phyloP scores from a whole-genome alignment of 2,329 filamentous ascomycete species.

The Nannizziopsis barbatae region DNA sequence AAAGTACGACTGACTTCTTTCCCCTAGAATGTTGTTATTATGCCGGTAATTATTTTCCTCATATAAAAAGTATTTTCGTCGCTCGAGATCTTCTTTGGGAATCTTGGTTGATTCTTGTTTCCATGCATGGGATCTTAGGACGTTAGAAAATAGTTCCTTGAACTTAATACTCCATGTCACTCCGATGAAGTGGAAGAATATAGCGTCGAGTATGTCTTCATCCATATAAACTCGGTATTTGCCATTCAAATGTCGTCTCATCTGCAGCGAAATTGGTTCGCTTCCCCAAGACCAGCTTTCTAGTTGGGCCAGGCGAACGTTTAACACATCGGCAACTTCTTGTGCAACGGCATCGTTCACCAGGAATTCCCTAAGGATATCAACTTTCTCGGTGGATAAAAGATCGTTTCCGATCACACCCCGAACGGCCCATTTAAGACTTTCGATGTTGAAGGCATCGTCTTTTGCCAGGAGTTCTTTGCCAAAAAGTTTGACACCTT shows the following conservation, averaged over 20 bases:
- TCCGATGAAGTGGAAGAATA: conserved; percentile 46
- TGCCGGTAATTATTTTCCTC: conserved; percentile 5
- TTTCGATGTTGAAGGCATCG: conserved; percentile 33
- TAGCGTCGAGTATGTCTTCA: conserved; percentile 46
- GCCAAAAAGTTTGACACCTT: conserved; percentile 31
- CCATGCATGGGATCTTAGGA: conserved; percentile 36
- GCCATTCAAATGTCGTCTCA: conserved; percentile 45
- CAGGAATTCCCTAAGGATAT: conserved; percentile 42
- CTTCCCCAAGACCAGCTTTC: conserved; percentile 44
- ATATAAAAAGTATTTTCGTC: conserved; percentile 38
- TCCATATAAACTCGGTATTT: conserved; percentile 51
- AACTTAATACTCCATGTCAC: conserved; percentile 42
- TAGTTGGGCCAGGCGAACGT: conserved; percentile 43
- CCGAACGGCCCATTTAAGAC: conserved; percentile 38
- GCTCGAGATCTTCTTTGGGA: conserved; percentile 30
- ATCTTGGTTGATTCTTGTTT: conserved; percentile 25
- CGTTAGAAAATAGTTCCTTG: conserved; percentile 31
- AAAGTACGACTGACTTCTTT: conserved; percentile 30
- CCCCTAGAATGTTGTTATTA: conserved; percentile 24
- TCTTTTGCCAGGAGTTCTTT: conserved; percentile 20
- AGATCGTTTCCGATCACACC: conserved; percentile 42
- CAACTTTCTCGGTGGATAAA: conserved; percentile 42
- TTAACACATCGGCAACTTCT: conserved; percentile 48
- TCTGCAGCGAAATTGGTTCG: conserved; percentile 37
- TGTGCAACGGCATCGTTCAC: conserved; percentile 40